These are phyloP conservation scores for Blastocystis sp. DNA, from an alignment of 352 stramenopile genomes.

Conservation along the genomic window DNA sequence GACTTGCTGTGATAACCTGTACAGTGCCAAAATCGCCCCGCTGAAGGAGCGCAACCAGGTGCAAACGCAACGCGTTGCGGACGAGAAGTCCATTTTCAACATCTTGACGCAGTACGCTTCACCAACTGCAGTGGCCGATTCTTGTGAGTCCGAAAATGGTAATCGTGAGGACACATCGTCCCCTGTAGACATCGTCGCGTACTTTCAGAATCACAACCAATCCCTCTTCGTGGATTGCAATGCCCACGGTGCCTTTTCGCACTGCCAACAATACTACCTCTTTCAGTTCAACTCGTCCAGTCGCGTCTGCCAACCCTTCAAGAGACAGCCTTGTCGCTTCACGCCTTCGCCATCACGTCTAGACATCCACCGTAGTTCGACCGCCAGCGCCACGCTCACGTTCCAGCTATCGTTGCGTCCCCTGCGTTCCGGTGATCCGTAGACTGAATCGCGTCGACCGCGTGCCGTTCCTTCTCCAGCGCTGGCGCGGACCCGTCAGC, in stretches of 20 bases:
- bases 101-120: not conserved
- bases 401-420: not conserved
- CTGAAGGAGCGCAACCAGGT: too few species aligned
- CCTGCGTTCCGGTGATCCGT: not conserved
- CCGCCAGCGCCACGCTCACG: not conserved
- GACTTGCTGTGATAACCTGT: not conserved
- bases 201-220: not conserved
- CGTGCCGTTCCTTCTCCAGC: not conserved
- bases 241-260: not conserved
- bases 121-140: too few species aligned
- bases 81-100: not conserved
- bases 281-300: not conserved
- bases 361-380: not conserved
- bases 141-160: not conserved
- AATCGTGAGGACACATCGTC: not conserved
- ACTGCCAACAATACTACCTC: conserved; percentile 13
- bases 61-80: too few species aligned
- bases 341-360: not conserved
- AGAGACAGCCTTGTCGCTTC: not conserved
- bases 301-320: not conserved
- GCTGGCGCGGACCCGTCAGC: not conserved
- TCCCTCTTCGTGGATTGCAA: not conserved
- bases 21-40: too few species aligned
- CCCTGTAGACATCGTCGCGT: conserved; percentile 4
- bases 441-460: not conserved